Percentiles rank a stretch among this genome's conserved stretches.
Evolutionary conservation across 2,329 filamentous ascomycete genomes (phyloP).

Genomic region (Venturiaceae sp.): DNA sequence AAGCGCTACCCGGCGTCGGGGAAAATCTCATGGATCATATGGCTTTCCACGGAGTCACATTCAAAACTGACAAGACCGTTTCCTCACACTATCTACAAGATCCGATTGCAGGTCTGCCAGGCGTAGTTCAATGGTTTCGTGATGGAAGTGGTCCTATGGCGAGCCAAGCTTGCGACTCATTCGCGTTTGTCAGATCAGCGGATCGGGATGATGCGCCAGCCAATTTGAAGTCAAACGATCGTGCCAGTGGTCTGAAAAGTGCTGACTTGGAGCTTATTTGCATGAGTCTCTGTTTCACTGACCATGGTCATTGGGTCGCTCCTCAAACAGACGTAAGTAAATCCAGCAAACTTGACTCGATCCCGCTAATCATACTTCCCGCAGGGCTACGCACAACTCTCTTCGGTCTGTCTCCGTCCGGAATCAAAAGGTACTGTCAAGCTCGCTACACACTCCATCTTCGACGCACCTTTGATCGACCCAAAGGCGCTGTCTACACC

Average conservation of each 20-base stretch:
- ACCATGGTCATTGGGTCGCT: not conserved
- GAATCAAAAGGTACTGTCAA: constrained; percentile 42
- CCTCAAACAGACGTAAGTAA: not conserved
- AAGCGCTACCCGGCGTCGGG: constrained; percentile 40
- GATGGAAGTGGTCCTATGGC: not conserved
- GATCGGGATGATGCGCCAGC: constrained; percentile 3
- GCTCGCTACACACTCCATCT: constrained; percentile 43
- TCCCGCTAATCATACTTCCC: not conserved
- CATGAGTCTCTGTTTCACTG: constrained; percentile 2
- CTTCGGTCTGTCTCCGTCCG: not conserved
- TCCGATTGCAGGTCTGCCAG: not conserved
- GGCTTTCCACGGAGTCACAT: constrained; percentile 20
- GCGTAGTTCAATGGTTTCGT: not conserved
- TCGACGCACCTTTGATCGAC: constrained; percentile 41
- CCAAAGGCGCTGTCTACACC: constrained; percentile 18
- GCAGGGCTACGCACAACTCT: not conserved
- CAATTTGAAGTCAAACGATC: not conserved
- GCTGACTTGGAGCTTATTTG: constrained; percentile 1
- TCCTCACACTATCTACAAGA: not conserved
- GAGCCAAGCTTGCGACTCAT: constrained; percentile 2
- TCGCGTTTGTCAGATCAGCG: not conserved
- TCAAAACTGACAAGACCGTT: not conserved
- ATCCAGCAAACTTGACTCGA: not conserved
- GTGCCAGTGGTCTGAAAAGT: not conserved
- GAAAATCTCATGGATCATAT: constrained; percentile 35